phyloP scores from a whole-genome alignment of 805 yeast genomes.

The Pichia paraexigua region DNA sequence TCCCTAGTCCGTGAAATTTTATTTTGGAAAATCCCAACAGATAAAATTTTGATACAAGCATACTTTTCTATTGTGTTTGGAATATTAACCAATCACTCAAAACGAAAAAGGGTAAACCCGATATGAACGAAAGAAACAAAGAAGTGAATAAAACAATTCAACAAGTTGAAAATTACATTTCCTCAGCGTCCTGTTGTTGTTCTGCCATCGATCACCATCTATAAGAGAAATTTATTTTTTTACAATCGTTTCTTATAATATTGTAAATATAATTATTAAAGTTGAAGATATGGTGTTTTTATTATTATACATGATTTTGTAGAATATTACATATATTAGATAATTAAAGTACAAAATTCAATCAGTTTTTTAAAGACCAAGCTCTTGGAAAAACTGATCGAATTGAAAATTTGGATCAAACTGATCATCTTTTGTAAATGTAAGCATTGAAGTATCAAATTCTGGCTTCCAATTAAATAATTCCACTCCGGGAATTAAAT shows the following conservation, averaged over 20 bases:
- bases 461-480: conserved; percentile 5
- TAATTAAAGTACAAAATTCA: background rate
- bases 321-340: background rate
- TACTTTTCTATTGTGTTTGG: background rate
- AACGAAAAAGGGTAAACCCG: background rate
- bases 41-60: background rate
- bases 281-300: background rate
- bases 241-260: too few relatives aligned
- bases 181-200: background rate
- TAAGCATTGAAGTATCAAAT: conserved; percentile 4
- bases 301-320: background rate
- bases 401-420: background rate
- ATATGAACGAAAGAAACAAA: background rate
- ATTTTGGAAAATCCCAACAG: background rate
- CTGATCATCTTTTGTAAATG: background rate
- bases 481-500: conserved; percentile 1
- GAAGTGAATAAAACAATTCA: background rate
- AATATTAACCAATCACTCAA: background rate
- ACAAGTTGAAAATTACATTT: background rate
- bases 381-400: background rate
- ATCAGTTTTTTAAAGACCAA: background rate
- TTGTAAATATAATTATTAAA: background rate
- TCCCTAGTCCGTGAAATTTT: background rate
- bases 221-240: too few relatives aligned
- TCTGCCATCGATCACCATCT: background rate